Base-by-base conservation (phyloP, 176 grass and related monocot species). In the Chrysopogon serrulatus region DNA sequence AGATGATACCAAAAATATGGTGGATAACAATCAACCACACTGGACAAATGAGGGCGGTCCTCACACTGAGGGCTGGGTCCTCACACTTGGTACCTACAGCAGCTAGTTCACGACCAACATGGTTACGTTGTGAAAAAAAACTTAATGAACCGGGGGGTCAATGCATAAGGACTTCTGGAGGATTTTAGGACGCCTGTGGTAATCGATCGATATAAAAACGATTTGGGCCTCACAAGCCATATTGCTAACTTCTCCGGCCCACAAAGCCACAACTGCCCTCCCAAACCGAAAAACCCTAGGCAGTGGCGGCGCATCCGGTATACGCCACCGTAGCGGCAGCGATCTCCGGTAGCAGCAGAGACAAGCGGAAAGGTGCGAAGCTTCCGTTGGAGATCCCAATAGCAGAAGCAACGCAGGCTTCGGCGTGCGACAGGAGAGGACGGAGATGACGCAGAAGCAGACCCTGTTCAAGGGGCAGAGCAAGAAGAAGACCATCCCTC, bases 361-460 rank as follows among this genome's bases (percentile, higher is more conserved):
- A n/a, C 56, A 77, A 24, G 35, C 45, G 35, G n/a, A 10, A 23
- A 47, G 24, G 39, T 19, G 39, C 41, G 40, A n/a, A 32, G 28
- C 76, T 8, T 76, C 23, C 5, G 16, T 27, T n/a, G 56, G 3
- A 60, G 0, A 60, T 27, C 61, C 62, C 32, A 28, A 19, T 32
- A 12, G 69, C 57, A 30, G 28, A 65, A 53, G 9, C 53, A 30
- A 32, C 69, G 42, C 17, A 26, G 21, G 16, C 31, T 8, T 62
- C 24, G 33, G 68, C 47, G 41, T 37, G 13, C 11, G 23, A 49
- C 65, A 16, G 35, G 70, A 85, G 39, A 47, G 6, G 57, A 14
- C 36, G 68, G 76, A 91, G 85, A 98, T 98, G 95, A 98, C 95
- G 88, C 92, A 98, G 82, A 98, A 95, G 87, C 92, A 90, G 65